phyloP scores from a whole-genome alignment of 257 asterid genomes.

The Avicennia marina region DNA sequence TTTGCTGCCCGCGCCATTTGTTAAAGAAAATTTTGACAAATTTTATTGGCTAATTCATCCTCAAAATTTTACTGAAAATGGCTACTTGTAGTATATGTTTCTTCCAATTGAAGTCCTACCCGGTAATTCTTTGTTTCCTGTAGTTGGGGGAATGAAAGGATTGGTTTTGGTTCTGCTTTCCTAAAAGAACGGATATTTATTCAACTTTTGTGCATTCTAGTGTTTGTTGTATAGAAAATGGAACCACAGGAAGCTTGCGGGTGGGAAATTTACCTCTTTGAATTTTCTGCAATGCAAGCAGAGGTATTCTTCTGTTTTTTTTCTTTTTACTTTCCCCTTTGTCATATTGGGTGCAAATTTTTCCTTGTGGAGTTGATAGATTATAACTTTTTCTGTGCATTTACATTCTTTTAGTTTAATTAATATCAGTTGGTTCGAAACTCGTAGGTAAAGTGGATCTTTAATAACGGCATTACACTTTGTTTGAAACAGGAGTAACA shows the following conservation, averaged over 20 bases:
- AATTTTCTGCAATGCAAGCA: constrained; percentile 34
- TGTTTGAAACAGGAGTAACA: too few species aligned
- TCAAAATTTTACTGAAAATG: constrained; percentile 24
- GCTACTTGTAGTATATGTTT: constrained; percentile 25
- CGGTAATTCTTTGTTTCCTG: constrained; percentile 24
- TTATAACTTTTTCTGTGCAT: too few species aligned
- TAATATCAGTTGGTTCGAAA: too few species aligned
- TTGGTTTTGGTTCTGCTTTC: constrained; percentile 12
- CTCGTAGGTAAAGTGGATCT: too few species aligned
- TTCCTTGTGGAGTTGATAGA: too few species aligned
- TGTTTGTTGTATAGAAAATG: constrained; percentile 28
- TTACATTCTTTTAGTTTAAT: too few species aligned
- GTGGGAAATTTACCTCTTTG: constrained; percentile 24
- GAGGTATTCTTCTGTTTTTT: constrained; percentile 31
- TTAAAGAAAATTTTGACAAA: neutral
- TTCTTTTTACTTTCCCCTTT: neutral
- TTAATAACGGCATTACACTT: neutral
- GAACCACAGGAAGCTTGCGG: constrained; percentile 29
- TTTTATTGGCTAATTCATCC: neutral
- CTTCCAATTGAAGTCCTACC: constrained; percentile 28
- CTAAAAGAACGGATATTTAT: neutral
- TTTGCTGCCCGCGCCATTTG: constrained; percentile 17
- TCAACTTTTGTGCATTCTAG: constrained; percentile 18
- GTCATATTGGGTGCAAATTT: too few species aligned
- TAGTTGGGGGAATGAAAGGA: neutral